Percentiles rank a stretch among this genome's conserved stretches.
Conservation (phyloP, 257 asterid genomes). For the Coffea eugenioides region DNA sequence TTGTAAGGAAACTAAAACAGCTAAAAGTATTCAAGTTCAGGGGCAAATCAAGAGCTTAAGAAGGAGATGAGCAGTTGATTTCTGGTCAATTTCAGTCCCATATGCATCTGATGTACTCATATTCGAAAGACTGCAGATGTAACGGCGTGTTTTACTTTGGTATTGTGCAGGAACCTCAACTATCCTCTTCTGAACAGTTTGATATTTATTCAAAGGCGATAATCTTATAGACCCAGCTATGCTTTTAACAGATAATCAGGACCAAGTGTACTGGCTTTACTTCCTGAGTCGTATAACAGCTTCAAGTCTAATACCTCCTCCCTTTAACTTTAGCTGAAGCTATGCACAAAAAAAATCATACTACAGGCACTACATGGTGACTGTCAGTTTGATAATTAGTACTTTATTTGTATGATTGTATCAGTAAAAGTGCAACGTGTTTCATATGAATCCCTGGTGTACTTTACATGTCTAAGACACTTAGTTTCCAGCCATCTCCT, state of each 20-base stretch:
- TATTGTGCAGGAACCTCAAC: slow-evolving; percentile 63
- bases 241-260: background rate
- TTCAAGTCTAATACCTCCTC: background rate
- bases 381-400: background rate
- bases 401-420: background rate
- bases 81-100: too few relatives aligned
- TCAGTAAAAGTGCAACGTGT: background rate
- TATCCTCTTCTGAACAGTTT: slow-evolving; percentile 61
- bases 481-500: background rate
- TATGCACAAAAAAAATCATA: background rate
- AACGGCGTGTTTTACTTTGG: slow-evolving; percentile 17
- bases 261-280: slow-evolving; percentile 4
- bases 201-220: slow-evolving; percentile 56
- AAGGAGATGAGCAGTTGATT: too few relatives aligned
- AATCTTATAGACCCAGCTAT: slow-evolving; percentile 32
- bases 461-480: background rate
- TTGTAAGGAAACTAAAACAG: background rate
- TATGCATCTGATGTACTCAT: background rate
- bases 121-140: background rate
- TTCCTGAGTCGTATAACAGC: background rate
- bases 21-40: too few relatives aligned
- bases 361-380: background rate
- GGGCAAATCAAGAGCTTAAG: too few relatives aligned
- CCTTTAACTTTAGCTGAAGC: background rate
- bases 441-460: background rate